Base-by-base conservation (phyloP, 2,329 filamentous ascomycete species). In the Claviceps purpurea region DNA sequence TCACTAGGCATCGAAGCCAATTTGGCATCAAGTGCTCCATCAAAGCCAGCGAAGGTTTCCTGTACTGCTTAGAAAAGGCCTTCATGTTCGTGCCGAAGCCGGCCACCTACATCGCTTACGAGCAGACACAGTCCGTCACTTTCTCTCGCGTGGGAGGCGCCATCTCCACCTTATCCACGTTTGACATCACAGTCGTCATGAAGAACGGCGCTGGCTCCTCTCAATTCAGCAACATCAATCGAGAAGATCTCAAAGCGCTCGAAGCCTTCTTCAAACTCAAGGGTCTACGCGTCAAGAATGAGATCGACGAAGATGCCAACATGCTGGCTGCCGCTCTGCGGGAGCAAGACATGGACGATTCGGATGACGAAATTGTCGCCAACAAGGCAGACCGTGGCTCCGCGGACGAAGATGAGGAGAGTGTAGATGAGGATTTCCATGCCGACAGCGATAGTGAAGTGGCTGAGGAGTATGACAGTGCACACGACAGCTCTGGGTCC, bases 61-160 rank as follows among this genome's bases (percentile, higher is more conserved):
- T 98, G 49, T 98, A 95, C 78, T 96, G 90, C 67, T 73, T 98
- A 59, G 93, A 98, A 70, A 96, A 96, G 72, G 91, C 90, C 7
- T 95, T 98, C 69, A 94, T 98, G 81, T 98, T 98, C 67, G 93
- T 98, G 16, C 93, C 93, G 37, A 98, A 98, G 73, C 93, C 93
- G 1, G 90, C 93, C 16, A 96, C 91, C 1, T 98, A 97, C 71
- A 91, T 98, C 55, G 86, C 88, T 55, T 94, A 95, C 70, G 93
- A 98, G 63, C 88, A 95, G 63, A 87, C 94, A 39, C 80, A 87
- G 50, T 87, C 86, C 49, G 85, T 98, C 57, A 96, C 89, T 39
- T 95, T 98, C 76, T 96, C 89, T 30, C 88, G 93, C 64, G 90
- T 98, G 45, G 89, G 89, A 56, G 93, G 93, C 54, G 90, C 91